These are phyloP conservation scores for Leccinum aurantiacum DNA, from an alignment of 768 basidiomycete species.

Conservation along the genomic window DNA sequence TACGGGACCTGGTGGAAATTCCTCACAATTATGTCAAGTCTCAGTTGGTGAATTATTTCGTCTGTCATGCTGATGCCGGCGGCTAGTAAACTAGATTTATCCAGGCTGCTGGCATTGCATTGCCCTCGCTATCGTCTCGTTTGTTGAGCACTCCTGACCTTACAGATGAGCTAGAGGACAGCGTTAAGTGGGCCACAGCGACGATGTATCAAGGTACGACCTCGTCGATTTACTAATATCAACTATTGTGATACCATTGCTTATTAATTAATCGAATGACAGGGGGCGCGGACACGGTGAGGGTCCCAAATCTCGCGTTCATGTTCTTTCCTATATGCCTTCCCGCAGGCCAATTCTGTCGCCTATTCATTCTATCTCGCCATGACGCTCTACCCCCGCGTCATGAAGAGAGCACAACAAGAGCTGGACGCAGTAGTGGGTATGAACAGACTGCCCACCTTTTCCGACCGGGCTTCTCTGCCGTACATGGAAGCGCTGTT, in stretches of 20 bases:
- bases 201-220: conserved; percentile 16
- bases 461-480: conserved; percentile 23
- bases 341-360: conserved; percentile 13
- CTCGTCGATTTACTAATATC: background rate
- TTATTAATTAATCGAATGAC: background rate
- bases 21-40: conserved; percentile 14
- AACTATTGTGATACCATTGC: background rate
- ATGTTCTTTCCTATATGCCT: background rate
- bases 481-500: conserved; percentile 31
- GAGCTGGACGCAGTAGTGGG: conserved; percentile 32
- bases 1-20: conserved; percentile 5
- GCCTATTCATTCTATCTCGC: conserved; percentile 24
- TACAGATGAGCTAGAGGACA: conserved; percentile 16
- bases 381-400: conserved; percentile 29
- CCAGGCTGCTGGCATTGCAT: conserved; percentile 16
- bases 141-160: conserved; percentile 7
- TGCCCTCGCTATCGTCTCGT: conserved; percentile 17
- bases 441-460: conserved; percentile 20
- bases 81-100: background rate
- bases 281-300: conserved; percentile 28
- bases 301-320: background rate
- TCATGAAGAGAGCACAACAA: conserved; percentile 27
- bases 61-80: background rate
- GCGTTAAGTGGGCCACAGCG: conserved; percentile 19
- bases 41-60: conserved; percentile 17